A percentile compares a stretch with the other conserved stretches of the same genome.
phyloP scores from a whole-genome alignment of 1,284 basidiomycete species.

The Ustilago bromivora region DNA sequence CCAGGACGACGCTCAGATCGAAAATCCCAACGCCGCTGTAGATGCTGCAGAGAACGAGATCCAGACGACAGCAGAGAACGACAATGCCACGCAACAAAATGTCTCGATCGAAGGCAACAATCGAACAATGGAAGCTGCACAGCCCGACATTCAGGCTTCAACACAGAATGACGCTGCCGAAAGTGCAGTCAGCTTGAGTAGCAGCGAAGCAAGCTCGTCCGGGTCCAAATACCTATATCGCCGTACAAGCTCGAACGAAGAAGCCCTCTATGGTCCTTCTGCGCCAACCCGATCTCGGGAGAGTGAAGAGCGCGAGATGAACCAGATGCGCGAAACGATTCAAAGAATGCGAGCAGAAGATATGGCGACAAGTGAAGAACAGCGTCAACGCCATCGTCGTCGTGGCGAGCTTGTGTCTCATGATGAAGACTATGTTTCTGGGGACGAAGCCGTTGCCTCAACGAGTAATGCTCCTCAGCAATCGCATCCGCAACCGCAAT shows the following conservation, averaged over 20 bases:
- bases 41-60: background rate
- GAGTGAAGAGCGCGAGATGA: background rate
- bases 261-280: constrained; percentile 2
- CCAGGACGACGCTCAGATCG: background rate
- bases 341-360: background rate
- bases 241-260: constrained; percentile 14
- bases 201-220: constrained; percentile 1
- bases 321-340: background rate
- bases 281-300: background rate
- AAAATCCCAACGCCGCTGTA: background rate
- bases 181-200: background rate
- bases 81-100: background rate
- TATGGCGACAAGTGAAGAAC: background rate
- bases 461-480: background rate
- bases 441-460: background rate
- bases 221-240: background rate
- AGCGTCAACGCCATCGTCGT: background rate
- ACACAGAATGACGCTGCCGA: background rate
- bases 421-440: background rate
- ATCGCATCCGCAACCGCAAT: background rate
- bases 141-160: background rate
- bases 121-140: background rate
- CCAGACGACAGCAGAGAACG: background rate
- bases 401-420: background rate
- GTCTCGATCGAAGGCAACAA: background rate